Evolutionary conservation across 495 filamentous ascomycete genomes (phyloP), one percentile per base, ranked within the genome.

Genomic region (Xylaria bambusicola): DNA sequence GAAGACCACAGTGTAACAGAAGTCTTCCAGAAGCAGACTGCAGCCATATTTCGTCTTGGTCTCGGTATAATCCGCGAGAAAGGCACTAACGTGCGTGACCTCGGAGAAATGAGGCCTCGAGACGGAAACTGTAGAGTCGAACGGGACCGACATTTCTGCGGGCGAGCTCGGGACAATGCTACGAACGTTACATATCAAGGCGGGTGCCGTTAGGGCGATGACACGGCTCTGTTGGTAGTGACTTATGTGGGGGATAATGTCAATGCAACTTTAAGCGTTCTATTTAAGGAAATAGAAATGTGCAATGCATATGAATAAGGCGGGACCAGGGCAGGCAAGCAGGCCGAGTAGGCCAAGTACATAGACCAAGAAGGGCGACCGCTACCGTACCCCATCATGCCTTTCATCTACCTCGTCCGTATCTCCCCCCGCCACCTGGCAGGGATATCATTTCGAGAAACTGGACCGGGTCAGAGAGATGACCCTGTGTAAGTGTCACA

Each of bases 251-350:
- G 54, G 45, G 46, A 50, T 31, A 31, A 18, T 10, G 55, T 23
- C 23, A 50, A 57, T 57, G 55, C 55, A 41, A 49, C 55, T 57
- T 20, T 26, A 40, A 40, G 42, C 23, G 31, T 57, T 49, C 55
- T 57, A 57, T 49, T 57, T 56, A 40, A 36, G 42, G 54, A 40
- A 35, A 47, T 56, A n/a, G n/a, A n/a, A n/a, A 48, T 47, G 36
- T 56, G 48, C 38, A 56, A 48, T 40, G 23, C 29, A 13, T 27
- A 36, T 47, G 42, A 23, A 48, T 56, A 48, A 48, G 18, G 42
- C 29, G 33, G 42, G 29, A 47, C 23, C 44, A 44, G 53, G 29
- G 31, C 44, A 47, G 54, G 54, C 50, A 52, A 52, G 50, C 4
- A 52, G 35, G 13, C 49, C 49, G 36, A 38, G 29, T 27, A 52